Evolutionary conservation across 805 yeast species (phyloP), one percentile per base, ranked within the genome.

Genomic region (Candida xyloterini): DNA sequence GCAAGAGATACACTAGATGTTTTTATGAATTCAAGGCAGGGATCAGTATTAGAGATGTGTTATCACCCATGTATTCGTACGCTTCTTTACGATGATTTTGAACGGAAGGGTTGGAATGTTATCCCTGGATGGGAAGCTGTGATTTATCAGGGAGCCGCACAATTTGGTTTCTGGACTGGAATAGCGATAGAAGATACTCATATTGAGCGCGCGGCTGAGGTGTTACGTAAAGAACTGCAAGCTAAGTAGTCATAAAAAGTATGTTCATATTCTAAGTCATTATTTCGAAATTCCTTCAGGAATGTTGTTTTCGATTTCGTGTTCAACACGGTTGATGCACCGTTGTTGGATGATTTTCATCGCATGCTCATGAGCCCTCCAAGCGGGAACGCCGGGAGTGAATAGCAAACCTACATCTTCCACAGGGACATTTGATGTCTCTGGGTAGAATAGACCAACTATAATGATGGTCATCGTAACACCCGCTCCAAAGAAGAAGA

Each of bases 81-180:
- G 1, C 30, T 31, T 3, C 30, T 42, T 9, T 33, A 30, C 25
- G 45, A 42, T 3, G 45, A 42, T 35, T 33, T 36, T 24, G 45
- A 42, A 15, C 5, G 10, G 15, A 26, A 25, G 20, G 35, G 34
- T 14, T 42, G 45, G 45, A 42, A 42, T 34, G 45, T 42, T 23
- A 42, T 42, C 20, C 45, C 45, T 5, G 45, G 45, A 10, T 42
- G 38, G 41, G 41, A 42, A 22, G 45, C 45, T 11, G 38, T 42
- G 27, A 42, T 42, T 7, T 41, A 41, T 35, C 45, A 42, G 35
- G 45, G 45, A 21, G 40, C 40, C n/a, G 45, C 35, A 2, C 45
- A 42, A 38, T 42, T 38, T 25, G 27, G 36, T 21, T 33, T 33
- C 32, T 42, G 45, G 45, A 33, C 35, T 7, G 45, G 45, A 11